Evolutionary conservation across 768 basidiomycete species (phyloP).

Genomic region (Nidularia pulvinata): DNA sequence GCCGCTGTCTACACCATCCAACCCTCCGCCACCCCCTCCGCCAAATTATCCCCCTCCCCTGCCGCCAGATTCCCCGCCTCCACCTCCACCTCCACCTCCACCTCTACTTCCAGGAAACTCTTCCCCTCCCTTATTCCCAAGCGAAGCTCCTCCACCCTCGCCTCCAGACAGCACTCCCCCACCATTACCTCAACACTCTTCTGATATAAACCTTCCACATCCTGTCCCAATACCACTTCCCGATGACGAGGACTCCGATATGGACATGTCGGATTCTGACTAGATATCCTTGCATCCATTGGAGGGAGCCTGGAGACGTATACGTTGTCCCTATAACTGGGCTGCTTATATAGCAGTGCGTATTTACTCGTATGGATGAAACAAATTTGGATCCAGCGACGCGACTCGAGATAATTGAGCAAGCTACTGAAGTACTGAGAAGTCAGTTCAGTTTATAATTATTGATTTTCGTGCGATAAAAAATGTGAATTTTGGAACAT

Average conservation of each 20-base stretch:
- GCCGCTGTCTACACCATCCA: conserved; percentile 5
- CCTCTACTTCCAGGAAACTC: conserved; percentile 7
- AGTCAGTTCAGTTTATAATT: no score
- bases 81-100: conserved; percentile 33
- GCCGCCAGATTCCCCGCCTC: conserved; percentile 22
- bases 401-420: no score
- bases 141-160: conserved; percentile 6
- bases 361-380: no score
- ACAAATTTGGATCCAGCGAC: no score
- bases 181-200: conserved; percentile 4
- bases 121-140: conserved; percentile 8
- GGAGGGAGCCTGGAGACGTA: neutral
- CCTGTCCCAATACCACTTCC: neutral
- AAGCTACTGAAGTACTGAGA: no score
- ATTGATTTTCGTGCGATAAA: no score
- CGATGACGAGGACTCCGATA: conserved; percentile 20
- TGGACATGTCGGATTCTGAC: conserved; percentile 34
- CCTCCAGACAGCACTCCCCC: conserved; percentile 10
- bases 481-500: no score
- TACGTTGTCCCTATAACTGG: no score
- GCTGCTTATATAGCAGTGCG: no score
- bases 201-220: conserved; percentile 3
- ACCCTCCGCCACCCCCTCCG: conserved; percentile 11
- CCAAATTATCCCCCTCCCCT: conserved; percentile 12
- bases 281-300: conserved; percentile 1